phyloP scores from a whole-genome alignment of 305 asterid species.

The Fraxinus dipetala region DNA sequence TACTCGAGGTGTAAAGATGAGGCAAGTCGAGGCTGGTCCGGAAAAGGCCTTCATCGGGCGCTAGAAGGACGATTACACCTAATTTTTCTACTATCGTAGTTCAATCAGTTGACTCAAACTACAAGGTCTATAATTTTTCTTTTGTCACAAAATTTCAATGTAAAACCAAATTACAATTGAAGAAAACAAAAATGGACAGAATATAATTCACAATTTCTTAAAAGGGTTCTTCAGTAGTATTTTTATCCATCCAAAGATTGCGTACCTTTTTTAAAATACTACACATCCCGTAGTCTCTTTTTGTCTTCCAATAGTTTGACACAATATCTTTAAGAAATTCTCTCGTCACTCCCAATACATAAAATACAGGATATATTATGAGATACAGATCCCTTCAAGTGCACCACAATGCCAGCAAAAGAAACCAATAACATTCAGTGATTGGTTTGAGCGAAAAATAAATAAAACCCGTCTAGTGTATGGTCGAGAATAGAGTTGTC shows the following conservation, averaged over 20 bases:
- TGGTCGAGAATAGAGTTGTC: neutral
- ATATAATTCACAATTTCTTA: neutral
- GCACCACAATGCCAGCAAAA: conserved; percentile 18
- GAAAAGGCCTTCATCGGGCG: neutral
- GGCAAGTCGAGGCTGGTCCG: neutral
- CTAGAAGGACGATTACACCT: neutral
- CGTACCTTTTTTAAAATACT: neutral
- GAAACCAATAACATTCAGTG: neutral
- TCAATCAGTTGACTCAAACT: neutral
- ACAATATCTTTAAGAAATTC: neutral
- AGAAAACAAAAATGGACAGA: neutral
- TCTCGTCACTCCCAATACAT: neutral
- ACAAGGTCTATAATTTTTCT: too few species aligned
- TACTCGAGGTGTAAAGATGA: neutral
- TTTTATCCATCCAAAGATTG: neutral
- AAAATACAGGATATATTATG: neutral
- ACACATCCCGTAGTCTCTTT: neutral
- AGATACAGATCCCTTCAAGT: neutral
- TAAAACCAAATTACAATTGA: too few species aligned
- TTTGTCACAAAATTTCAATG: neutral
- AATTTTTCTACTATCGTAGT: neutral
- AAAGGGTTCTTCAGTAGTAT: neutral
- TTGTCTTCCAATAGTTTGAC: neutral
- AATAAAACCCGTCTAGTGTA: neutral
- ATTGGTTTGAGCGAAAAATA: neutral